These are phyloP conservation scores for Teunomyces stri DNA, from an alignment of 805 yeast genomes.

Conservation along the genomic window DNA sequence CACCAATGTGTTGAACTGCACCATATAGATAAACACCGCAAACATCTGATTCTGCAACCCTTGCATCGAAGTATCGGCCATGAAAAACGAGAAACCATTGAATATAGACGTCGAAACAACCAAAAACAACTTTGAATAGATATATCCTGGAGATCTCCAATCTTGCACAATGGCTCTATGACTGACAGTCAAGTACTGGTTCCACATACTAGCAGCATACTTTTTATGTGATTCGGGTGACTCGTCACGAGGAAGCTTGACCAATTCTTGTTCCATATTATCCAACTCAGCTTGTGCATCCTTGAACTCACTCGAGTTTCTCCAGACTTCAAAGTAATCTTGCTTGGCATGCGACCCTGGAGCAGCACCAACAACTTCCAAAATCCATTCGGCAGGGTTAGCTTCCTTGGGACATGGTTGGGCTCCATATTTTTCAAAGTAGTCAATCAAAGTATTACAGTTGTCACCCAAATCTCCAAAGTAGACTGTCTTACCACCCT, in stretches of 20 bases:
- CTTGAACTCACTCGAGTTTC: slow-evolving; percentile 58
- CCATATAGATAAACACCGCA: slow-evolving; percentile 65
- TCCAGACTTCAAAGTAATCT: slow-evolving; percentile 78
- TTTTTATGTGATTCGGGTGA: slow-evolving; percentile 19
- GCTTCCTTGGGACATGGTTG: slow-evolving; percentile 37
- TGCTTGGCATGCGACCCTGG: slow-evolving; percentile 74
- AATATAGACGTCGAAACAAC: slow-evolving; percentile 53
- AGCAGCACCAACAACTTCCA: slow-evolving; percentile 80
- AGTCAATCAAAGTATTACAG: slow-evolving; percentile 26
- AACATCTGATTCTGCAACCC: slow-evolving; percentile 68
- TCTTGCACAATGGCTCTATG: slow-evolving; percentile 36
- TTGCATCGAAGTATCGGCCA: slow-evolving; percentile 46
- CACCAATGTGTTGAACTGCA: slow-evolving; percentile 53
- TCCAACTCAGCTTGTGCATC: slow-evolving; percentile 60
- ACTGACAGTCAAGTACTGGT: slow-evolving; percentile 22
- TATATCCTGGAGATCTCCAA: slow-evolving; percentile 33
- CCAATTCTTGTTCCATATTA: slow-evolving; percentile 59
- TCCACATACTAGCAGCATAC: slow-evolving; percentile 28
- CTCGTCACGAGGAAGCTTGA: slow-evolving; percentile 21
- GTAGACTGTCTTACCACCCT: slow-evolving; percentile 50
- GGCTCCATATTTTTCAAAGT: slow-evolving; percentile 40
- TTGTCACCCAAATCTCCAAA: slow-evolving; percentile 37
- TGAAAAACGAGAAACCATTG: slow-evolving; percentile 72
- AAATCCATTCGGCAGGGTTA: slow-evolving; percentile 75
- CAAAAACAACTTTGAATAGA: slow-evolving; percentile 60